Evolutionary conservation across 108 stramenopile genomes (phyloP), one percentile per base, ranked within the genome.

Genomic region (Asterionellopsis glacialis): DNA sequence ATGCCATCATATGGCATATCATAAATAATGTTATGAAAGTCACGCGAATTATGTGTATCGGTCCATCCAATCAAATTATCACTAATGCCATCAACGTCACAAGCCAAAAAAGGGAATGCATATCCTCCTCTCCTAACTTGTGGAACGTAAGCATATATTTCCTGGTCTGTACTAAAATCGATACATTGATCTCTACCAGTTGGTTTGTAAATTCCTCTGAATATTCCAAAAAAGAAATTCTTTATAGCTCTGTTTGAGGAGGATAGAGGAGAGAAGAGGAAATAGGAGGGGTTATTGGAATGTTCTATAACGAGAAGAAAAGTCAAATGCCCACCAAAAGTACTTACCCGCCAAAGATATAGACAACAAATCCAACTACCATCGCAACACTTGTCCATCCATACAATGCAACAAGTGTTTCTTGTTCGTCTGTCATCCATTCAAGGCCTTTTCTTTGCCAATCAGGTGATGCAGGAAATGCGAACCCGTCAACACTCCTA

Each of bases 11-110:
- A 53, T 1, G 84, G 80, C 28, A 90, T 65, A 45, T 90, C 88
- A 59, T 76, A 90, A 58, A 90, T 85, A 11, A 89, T 41, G 45
- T 89, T 89, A 48, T 83, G 64, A 27, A 72, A 66, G 45, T 89
- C 88, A 57, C 82, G 84, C 26, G 51, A 53, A 11, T 53, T 19
- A 40, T 81, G 57, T 19, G 62, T 50, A 65, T 85, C 76, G 11
- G 47, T 68, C 88, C 88, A 89, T 41, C 77, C 77, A 43, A 89
- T 81, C 38, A 83, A 62, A n/a, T 67, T 62, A n/a, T 78, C 59
- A 41, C 85, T 74, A 50, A 85, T 70, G 26, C 71, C 69, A 60
- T 90, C 85, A 50, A 82, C 75, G 54, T 84, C 59, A 45, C 82
- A 83, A 12, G 76, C 80, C 23, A 90, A 62, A 28, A 84, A 72